These are phyloP conservation scores for Cairneyella variabilis DNA, from an alignment of 495 filamentous ascomycete genomes.

Conservation along the genomic window DNA sequence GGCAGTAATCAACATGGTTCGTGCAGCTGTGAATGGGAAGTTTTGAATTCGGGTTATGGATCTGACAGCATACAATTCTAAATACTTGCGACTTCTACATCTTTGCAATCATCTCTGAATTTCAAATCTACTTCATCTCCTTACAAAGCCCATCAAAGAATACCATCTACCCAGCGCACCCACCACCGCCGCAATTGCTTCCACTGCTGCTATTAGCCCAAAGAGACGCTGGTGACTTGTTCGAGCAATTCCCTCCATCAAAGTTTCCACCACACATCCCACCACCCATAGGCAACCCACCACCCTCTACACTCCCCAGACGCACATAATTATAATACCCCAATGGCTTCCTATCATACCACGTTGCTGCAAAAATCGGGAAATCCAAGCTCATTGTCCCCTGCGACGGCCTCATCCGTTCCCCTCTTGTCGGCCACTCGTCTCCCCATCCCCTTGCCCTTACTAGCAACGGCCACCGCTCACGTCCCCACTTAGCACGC, in stretches of 20 bases:
- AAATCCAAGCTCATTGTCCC: neutral
- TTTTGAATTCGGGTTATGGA: too few species aligned
- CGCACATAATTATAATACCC: slow-evolving; percentile 3
- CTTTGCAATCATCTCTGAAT: too few species aligned
- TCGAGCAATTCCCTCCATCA: slow-evolving; percentile 2
- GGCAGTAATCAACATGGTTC: too few species aligned
- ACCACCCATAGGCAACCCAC: neutral
- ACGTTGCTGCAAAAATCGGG: slow-evolving; percentile 2
- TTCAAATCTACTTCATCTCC: too few species aligned
- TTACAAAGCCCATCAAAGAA: too few species aligned
- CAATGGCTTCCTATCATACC: neutral
- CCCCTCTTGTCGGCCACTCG: neutral
- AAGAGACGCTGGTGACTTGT: too few species aligned
- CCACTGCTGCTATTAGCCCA: too few species aligned
- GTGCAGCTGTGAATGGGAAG: too few species aligned
- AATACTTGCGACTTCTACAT: too few species aligned
- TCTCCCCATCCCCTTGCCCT: neutral
- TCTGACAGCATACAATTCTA: too few species aligned
- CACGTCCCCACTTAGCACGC: neutral
- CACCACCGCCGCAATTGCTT: too few species aligned
- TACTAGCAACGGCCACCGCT: neutral
- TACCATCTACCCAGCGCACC: too few species aligned
- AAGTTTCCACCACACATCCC: neutral
- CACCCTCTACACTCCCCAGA: neutral
- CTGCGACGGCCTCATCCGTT: neutral